Evolutionary conservation across 192 early-diverging fungal genomes (phyloP), one percentile per base, ranked within the genome.

Genomic region (Linnemannia elongata): DNA sequence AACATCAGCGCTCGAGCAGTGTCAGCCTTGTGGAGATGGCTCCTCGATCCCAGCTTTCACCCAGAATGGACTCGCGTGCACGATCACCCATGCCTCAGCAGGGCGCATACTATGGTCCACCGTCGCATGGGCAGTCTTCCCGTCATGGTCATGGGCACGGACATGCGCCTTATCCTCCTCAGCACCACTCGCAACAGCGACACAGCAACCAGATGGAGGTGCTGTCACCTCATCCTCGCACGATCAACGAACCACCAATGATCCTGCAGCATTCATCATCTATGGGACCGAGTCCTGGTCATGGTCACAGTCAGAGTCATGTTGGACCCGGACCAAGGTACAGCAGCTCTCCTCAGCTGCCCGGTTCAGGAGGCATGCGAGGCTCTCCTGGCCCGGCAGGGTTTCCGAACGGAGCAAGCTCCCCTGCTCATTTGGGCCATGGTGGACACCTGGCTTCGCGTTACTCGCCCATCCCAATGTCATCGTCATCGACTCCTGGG

Each of bases 1-100:
- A 81, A 5, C 84, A 86, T 35, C 85, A 87, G 27, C 75, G 85
- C 3, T 81, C 85, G 35, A 78, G 80, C 42, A 87, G 85, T 42
- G 77, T 81, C 63, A 60, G 85, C 78, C 75, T 78, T 44, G 27
- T 52, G 27, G 85, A 87, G 45, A 78, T 81, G 76, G 72, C 49
- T 1, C 30, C 79, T 24, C 54, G 79, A 24, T 75, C 85, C 0
- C 79, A 79, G 5, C 75, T 63, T 4, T 86, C 83, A 42, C 85
- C 85, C 12, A 79, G 78, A 73, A 27, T 77, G 55, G 45, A 35
- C 63, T 33, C 55, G 4, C 76, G 76, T 44, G 57, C 79, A 15
- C 79, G 68, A 47, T 87, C 85, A 8, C 85, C 85, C 3, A 74
- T 81, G 79, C 22, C 85, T 15, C 75, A 81, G 24, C 85, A 87